A percentile compares a stretch with the other conserved stretches of the same genome.
phyloP scores from a whole-genome alignment of 2,329 filamentous ascomycete species.

The Aspergillus persii region DNA sequence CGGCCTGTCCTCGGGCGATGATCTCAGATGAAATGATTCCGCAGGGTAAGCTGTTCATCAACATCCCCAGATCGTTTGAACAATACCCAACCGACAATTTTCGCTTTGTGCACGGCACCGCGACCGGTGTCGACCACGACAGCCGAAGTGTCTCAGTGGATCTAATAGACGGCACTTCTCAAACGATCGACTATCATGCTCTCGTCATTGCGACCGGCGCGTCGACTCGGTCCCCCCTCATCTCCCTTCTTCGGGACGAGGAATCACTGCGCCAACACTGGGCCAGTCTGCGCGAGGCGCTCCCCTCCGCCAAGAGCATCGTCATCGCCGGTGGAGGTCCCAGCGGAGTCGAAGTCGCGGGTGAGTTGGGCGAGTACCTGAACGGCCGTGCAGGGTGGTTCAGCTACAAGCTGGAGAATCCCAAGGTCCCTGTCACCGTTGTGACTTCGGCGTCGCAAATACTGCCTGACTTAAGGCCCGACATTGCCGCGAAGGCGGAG shows the following conservation, averaged over 20 bases:
- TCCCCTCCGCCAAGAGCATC: slow-evolving; percentile 43
- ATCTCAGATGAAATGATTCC: slow-evolving; percentile 47
- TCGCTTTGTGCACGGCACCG: slow-evolving; percentile 45
- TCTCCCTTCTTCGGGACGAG: slow-evolving; percentile 40
- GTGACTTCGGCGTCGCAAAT: slow-evolving; percentile 41
- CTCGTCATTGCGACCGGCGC: slow-evolving; percentile 52
- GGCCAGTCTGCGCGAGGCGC: slow-evolving; percentile 39
- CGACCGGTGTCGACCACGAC: slow-evolving; percentile 15
- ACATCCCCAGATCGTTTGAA: slow-evolving; percentile 38
- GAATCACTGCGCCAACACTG: slow-evolving; percentile 35
- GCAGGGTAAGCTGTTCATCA: slow-evolving; percentile 47
- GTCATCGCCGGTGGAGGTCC: slow-evolving; percentile 36
- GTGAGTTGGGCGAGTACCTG: slow-evolving; percentile 52
- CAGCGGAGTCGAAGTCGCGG: slow-evolving; percentile 48
- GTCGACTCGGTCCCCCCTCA: slow-evolving; percentile 46
- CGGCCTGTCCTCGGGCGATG: slow-evolving; percentile 48
- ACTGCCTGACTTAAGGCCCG: slow-evolving; percentile 41
- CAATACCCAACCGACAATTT: slow-evolving; percentile 41
- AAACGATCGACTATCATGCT: slow-evolving; percentile 40
- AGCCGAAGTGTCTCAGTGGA: slow-evolving; percentile 32
- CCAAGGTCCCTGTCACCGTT: slow-evolving; percentile 47
- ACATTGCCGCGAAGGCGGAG: slow-evolving; percentile 45
- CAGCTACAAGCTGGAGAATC: slow-evolving; percentile 10
- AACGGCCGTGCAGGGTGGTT: slow-evolving; percentile 48
- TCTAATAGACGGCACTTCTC: background rate